These are phyloP conservation scores for Globisporangium spiculum DNA, from an alignment of 352 stramenopile species.

Conservation along the genomic window DNA sequence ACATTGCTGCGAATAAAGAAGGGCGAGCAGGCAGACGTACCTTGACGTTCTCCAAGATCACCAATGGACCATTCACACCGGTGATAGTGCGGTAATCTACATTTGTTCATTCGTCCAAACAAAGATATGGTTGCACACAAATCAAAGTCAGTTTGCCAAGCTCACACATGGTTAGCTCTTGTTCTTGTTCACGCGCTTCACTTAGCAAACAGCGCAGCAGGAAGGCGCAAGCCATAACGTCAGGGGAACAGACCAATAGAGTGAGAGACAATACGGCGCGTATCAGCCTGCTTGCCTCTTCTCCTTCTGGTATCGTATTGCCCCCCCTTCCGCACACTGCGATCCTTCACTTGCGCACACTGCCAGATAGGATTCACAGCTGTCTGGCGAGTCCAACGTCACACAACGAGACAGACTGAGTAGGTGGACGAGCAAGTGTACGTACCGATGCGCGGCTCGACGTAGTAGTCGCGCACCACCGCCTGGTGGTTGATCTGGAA, in stretches of 20 bases:
- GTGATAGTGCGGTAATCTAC: slow-evolving; percentile 96
- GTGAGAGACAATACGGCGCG: too few species aligned
- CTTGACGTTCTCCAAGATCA: slow-evolving; percentile 99
- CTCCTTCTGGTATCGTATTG: too few species aligned
- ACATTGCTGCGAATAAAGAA: background rate
- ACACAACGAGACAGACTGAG: background rate
- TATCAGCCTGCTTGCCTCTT: too few species aligned
- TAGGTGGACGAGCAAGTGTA: slow-evolving; percentile 2
- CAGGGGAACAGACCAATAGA: too few species aligned
- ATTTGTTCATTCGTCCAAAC: slow-evolving; percentile 4
- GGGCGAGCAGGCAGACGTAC: slow-evolving; percentile 32
- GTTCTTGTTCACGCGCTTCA: too few species aligned
- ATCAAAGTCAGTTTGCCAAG: too few species aligned
- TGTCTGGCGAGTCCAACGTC: too few species aligned
- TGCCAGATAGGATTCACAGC: background rate
- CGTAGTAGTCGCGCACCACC: slow-evolving; percentile 85
- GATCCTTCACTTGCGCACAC: background rate
- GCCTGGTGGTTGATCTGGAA: slow-evolving; percentile 77
- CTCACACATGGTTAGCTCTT: too few species aligned
- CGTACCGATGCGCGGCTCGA: slow-evolving; percentile 80
- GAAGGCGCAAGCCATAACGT: too few species aligned
- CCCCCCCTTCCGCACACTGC: too few species aligned
- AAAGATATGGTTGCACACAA: background rate
- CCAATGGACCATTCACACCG: slow-evolving; percentile 97
- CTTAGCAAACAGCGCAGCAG: too few species aligned